These are phyloP conservation scores for Phylloboletellus chloephorus DNA, from an alignment of 1,284 basidiomycete genomes.

Conservation along the genomic window DNA sequence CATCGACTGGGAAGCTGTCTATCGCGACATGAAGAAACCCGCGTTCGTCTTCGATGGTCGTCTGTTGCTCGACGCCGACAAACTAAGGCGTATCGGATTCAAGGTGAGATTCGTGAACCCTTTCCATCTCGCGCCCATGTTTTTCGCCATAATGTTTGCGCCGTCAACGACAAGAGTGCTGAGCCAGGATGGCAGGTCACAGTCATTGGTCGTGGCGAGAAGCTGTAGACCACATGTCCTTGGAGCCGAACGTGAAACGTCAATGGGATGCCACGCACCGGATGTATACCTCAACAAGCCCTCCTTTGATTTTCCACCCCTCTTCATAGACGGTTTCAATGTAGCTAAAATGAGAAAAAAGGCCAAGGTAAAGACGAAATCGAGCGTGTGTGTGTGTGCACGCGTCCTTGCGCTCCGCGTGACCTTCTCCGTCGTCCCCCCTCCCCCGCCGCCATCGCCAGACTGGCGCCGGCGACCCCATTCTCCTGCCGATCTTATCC, in stretches of 20 bases:
- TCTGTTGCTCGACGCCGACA: constrained; percentile 75
- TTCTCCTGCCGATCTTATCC: too few relatives aligned
- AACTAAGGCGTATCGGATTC: constrained; percentile 87
- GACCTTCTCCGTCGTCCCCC: too few relatives aligned
- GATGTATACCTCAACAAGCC: constrained; percentile 6
- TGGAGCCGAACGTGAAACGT: not conserved
- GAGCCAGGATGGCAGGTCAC: constrained; percentile 24
- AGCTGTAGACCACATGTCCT: constrained; percentile 17
- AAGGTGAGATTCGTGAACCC: constrained; percentile 52
- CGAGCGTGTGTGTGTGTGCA: too few relatives aligned
- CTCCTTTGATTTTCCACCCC: not conserved
- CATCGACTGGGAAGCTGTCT: constrained; percentile 87
- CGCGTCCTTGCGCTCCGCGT: too few relatives aligned
- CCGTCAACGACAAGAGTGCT: constrained; percentile 12
- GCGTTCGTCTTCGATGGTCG: constrained; percentile 95
- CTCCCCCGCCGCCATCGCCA: too few relatives aligned
- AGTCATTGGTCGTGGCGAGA: constrained; percentile 35
- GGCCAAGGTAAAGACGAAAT: too few relatives aligned
- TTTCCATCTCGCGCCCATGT: not conserved
- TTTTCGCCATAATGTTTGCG: constrained; percentile 3
- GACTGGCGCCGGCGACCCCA: too few relatives aligned
- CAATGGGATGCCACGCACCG: constrained; percentile 9
- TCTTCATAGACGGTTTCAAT: too few relatives aligned
- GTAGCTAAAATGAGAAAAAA: too few relatives aligned
- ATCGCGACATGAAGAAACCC: constrained; percentile 90